phyloP scores from a whole-genome alignment of 208 protist species.

The Trypanosoma caninum region DNA sequence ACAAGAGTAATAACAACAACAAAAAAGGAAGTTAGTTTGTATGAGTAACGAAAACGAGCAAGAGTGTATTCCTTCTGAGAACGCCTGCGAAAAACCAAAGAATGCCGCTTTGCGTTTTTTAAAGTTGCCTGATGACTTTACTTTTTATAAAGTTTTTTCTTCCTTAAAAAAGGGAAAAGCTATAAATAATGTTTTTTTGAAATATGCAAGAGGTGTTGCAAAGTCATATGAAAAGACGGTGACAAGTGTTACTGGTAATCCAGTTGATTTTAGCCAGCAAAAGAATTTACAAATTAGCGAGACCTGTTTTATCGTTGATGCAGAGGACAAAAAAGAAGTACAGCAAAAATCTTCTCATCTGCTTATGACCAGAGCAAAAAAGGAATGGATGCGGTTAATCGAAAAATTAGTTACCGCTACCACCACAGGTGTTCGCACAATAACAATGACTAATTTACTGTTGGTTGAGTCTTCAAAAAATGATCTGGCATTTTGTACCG shows the following conservation, averaged over 20 bases:
- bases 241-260: too few relatives aligned
- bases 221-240: too few relatives aligned
- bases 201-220: too few relatives aligned
- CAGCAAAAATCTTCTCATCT: neutral
- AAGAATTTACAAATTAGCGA: conserved; percentile 1
- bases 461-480: too few relatives aligned
- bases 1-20: too few relatives aligned
- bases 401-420: neutral
- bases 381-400: conserved; percentile 7
- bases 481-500: neutral
- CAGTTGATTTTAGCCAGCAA: too few relatives aligned
- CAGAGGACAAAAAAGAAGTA: conserved; percentile 7
- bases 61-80: neutral
- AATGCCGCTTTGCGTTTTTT: conserved; percentile 8
- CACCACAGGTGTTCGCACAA: neutral
- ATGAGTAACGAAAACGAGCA: conserved; percentile 17
- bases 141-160: conserved; percentile 6
- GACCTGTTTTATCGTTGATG: conserved; percentile 7
- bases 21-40: too few relatives aligned
- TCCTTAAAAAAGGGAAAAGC: neutral
- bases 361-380: too few relatives aligned
- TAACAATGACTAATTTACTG: too few relatives aligned
- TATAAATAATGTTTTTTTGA: neutral
- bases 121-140: conserved; percentile 7
- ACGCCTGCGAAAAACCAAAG: neutral